Conservation (phyloP, 305 asterid species). For the Fraxinus floribunda region DNA sequence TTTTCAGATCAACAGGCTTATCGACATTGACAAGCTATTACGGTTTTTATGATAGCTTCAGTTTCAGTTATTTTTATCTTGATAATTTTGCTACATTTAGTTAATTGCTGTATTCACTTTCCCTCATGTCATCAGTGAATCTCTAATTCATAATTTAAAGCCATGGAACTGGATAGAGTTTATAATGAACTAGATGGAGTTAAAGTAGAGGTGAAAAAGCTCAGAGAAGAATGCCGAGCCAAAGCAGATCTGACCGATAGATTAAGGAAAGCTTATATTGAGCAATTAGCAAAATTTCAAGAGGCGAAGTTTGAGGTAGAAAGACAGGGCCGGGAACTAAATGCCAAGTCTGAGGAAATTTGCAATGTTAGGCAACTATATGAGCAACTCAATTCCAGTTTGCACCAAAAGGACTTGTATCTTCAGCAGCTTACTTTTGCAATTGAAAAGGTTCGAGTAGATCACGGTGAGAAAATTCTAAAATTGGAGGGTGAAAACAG, state of each 20-base stretch:
- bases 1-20: not conserved
- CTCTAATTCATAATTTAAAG: not conserved
- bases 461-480: slow-evolving; percentile 28
- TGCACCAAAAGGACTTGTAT: slow-evolving; percentile 42
- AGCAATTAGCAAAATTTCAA: slow-evolving; percentile 30
- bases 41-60: not conserved
- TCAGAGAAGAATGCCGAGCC: slow-evolving; percentile 38
- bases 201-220: slow-evolving; percentile 34
- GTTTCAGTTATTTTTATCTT: not conserved
- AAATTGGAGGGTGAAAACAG: slow-evolving; percentile 39
- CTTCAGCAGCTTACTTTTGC: slow-evolving; percentile 41
- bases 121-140: not conserved
- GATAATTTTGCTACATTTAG: not conserved
- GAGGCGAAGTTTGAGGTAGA: slow-evolving; percentile 39
- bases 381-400: slow-evolving; percentile 44
- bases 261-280: slow-evolving; percentile 36
- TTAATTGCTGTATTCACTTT: not conserved
- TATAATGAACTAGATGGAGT: slow-evolving; percentile 36
- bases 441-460: slow-evolving; percentile 40
- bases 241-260: slow-evolving; percentile 33
- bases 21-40: not conserved
- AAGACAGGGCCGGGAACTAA: slow-evolving; percentile 37
- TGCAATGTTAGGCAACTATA: slow-evolving; percentile 35
- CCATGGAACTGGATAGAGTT: slow-evolving; percentile 33
- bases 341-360: slow-evolving; percentile 46